Evolutionary conservation across 2,329 filamentous ascomycete genomes (phyloP).

Genomic region (Diaporthe amygdali): DNA sequence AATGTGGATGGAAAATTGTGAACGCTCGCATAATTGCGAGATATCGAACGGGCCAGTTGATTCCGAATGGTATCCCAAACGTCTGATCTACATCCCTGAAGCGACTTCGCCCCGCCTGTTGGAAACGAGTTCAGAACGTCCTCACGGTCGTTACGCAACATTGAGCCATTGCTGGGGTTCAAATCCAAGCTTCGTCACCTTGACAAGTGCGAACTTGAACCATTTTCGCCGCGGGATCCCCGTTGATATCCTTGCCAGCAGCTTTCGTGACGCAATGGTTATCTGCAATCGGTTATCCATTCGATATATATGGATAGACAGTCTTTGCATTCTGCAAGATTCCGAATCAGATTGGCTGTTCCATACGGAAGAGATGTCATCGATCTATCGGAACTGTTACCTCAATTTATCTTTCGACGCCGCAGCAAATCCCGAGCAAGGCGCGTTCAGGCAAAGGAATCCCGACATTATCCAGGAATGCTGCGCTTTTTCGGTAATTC

Average conservation of each 20-base stretch:
- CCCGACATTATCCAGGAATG: not conserved
- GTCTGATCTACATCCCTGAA: not conserved
- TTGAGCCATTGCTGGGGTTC: slow-evolving; percentile 9
- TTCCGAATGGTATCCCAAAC: not conserved
- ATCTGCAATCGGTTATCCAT: not conserved
- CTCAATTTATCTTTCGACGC: not conserved
- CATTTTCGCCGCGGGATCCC: not conserved
- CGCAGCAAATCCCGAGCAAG: not conserved
- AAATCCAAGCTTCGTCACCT: not conserved
- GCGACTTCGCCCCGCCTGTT: not conserved
- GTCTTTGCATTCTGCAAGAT: not conserved
- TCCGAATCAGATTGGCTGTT: not conserved
- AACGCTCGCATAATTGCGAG: not conserved
- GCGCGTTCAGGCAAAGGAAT: not conserved
- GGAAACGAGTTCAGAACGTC: not conserved
- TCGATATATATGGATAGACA: slow-evolving; percentile 8
- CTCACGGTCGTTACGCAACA: not conserved
- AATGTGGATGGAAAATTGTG: not conserved
- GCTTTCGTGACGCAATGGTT: not conserved
- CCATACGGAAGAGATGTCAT: not conserved
- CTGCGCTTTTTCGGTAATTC: not conserved
- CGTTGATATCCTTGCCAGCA: not conserved
- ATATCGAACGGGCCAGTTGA: not conserved
- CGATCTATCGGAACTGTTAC: not conserved
- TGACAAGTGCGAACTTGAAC: not conserved